Base-by-base conservation (phyloP, 345 rosid genomes). In the Luvunga scandens region DNA sequence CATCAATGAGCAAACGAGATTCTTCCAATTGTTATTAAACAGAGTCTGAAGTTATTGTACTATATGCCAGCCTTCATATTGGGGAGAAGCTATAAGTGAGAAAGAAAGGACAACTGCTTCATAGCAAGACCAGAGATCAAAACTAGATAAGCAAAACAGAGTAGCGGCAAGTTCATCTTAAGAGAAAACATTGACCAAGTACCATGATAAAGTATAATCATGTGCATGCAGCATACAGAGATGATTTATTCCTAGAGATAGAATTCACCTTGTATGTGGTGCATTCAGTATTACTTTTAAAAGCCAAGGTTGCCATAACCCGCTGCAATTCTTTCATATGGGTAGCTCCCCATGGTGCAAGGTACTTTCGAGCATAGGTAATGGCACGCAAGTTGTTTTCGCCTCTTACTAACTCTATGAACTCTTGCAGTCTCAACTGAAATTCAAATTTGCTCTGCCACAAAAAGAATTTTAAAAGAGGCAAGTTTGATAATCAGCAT, bases 351-450 rank as follows among this genome's bases (percentile, higher is more conserved):
- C 97, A 96, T 36, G 94, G 93, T 36, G 91, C 89, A 73, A 96
- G 93, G 85, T 91, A 85, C 84, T 90, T 96, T 79, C 92, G 91
- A 57, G 97, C 93, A 83, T 94, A 96, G 71, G 71, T 50, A 82
- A 92, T 96, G 80, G 99, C 98, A 76, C 82, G 82, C 87, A 90
- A 82, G 81, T 84, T 81, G 79, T 87, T 87, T 45, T 90, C 93
- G 77, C 88, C 87, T 80, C 99, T 89, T 77, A 96, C 94, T 83
- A 96, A 84, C 88, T 96, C 99, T 31, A 96, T 80, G 76, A 92
- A 96, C 71, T 94, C 98, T 87, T 96, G 99, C 84, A 92, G 92
- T 86, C 98, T 92, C 87, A 96, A 83, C 84, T 89, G 97, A 88
- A 96, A 94, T 80, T 96, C 99, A 14, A 94, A 90, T 76, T 87